These are phyloP conservation scores for Incumbomyces delicatus DNA, from an alignment of 2,329 filamentous ascomycete species.

Conservation along the genomic window DNA sequence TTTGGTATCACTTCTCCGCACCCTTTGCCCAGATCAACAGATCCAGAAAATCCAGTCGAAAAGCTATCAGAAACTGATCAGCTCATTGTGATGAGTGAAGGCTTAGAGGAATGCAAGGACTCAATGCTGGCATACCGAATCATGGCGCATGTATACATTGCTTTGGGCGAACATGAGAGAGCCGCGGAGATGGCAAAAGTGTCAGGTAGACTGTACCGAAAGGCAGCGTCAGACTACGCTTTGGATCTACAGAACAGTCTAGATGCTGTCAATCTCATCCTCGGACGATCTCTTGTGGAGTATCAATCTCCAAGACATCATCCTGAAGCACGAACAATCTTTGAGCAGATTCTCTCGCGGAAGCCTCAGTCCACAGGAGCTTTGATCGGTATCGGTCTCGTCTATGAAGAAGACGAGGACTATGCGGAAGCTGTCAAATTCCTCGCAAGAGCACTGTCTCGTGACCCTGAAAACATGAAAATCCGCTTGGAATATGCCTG, in stretches of 20 bases:
- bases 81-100: constrained; percentile 69
- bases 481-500: constrained; percentile 83
- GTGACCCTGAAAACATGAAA: constrained; percentile 64
- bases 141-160: constrained; percentile 71
- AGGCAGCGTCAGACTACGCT: constrained; percentile 47
- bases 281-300: constrained; percentile 81
- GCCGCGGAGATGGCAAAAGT: constrained; percentile 60
- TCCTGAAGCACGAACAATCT: constrained; percentile 74
- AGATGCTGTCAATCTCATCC: constrained; percentile 64
- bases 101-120: constrained; percentile 50
- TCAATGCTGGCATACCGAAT: constrained; percentile 78
- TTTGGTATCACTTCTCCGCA: constrained; percentile 79
- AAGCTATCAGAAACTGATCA: constrained; percentile 67
- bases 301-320: constrained; percentile 87
- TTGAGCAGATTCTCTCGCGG: constrained; percentile 67
- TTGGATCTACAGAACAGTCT: constrained; percentile 57
- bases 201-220: constrained; percentile 38
- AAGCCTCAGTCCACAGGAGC: constrained; percentile 70
- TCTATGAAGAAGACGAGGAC: constrained; percentile 88
- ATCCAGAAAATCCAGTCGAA: constrained; percentile 39
- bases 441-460: constrained; percentile 61
- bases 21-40: constrained; percentile 33
- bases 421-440: constrained; percentile 74
- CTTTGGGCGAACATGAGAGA: constrained; percentile 74
- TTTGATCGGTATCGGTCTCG: constrained; percentile 79